These are phyloP conservation scores for Sclerotinia trifoliorum DNA, from an alignment of 2,329 filamentous ascomycete genomes.

Conservation along the genomic window DNA sequence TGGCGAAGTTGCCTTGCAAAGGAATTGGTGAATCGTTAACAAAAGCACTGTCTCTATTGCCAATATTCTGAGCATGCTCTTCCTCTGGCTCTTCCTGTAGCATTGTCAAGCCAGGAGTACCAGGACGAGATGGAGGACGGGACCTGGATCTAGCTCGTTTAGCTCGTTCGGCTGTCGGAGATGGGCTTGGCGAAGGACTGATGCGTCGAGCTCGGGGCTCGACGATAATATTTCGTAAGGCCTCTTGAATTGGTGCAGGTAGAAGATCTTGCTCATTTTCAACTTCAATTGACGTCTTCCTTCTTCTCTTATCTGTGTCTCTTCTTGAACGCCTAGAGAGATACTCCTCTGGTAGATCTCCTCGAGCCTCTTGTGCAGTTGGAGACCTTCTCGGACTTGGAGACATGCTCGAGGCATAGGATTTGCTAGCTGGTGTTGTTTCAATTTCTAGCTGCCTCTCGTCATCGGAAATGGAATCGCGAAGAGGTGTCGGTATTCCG, in stretches of 20 bases:
- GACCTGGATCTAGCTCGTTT: conserved; percentile 16
- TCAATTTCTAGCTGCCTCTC: not conserved
- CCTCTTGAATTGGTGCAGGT: conserved; percentile 20
- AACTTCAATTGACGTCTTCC: conserved; percentile 11
- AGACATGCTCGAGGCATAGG: not conserved
- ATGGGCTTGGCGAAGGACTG: conserved; percentile 8
- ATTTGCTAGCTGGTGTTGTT: not conserved
- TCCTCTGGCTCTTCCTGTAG: conserved; percentile 34
- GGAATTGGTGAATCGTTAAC: conserved; percentile 47
- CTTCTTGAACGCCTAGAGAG: conserved; percentile 26
- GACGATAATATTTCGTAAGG: conserved; percentile 17
- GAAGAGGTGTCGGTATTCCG: conserved; percentile 1
- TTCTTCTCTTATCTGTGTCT: conserved; percentile 25
- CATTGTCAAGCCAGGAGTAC: conserved; percentile 34
- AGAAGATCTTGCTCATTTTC: conserved; percentile 10
- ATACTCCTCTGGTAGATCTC: conserved; percentile 24
- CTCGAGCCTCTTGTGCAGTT: conserved; percentile 17
- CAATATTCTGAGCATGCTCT: conserved; percentile 18
- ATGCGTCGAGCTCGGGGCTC: not conserved
- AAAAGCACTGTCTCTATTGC: conserved; percentile 52
- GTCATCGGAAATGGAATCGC: not conserved
- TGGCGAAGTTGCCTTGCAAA: conserved; percentile 36
- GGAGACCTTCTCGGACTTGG: conserved; percentile 8
- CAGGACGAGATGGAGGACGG: conserved; percentile 23
- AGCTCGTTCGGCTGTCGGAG: conserved; percentile 8